phyloP scores from a whole-genome alignment of 1,139 yeast species.

The Ogataea hybrid region DNA sequence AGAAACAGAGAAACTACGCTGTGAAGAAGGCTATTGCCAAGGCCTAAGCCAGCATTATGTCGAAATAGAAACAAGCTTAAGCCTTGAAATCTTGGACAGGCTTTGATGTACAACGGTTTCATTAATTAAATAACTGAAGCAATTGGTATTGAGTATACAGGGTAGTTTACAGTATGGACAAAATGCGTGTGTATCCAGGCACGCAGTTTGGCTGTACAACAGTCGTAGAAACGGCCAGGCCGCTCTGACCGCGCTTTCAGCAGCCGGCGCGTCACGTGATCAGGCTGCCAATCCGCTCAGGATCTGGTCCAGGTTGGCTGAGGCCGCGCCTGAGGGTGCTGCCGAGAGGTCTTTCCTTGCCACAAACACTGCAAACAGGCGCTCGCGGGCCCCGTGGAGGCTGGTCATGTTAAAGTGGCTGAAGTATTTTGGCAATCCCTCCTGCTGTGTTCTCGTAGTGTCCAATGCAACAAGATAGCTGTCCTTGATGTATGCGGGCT shows the following conservation, averaged over 20 bases:
- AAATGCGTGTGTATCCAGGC: neutral
- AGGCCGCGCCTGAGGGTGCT: conserved; percentile 4
- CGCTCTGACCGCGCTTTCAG: no score
- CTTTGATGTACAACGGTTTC: conserved; percentile 17
- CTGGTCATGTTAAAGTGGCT: conserved; percentile 13
- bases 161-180: conserved; percentile 9
- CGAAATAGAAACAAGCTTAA: conserved; percentile 8
- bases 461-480: conserved; percentile 54
- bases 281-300: conserved; percentile 13
- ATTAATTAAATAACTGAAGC: conserved; percentile 17
- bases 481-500: conserved; percentile 56
- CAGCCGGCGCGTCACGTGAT: neutral
- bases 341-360: conserved; percentile 15
- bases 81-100: conserved; percentile 12
- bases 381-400: conserved; percentile 7
- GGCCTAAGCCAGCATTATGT: conserved; percentile 55
- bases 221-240: neutral
- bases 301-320: conserved; percentile 11
- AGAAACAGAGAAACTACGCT: conserved; percentile 95
- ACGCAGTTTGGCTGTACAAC: neutral
- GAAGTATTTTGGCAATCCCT: conserved; percentile 17
- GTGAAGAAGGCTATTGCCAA: conserved; percentile 90
- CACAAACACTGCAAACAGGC: conserved; percentile 20
- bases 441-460: conserved; percentile 22
- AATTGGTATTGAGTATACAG: conserved; percentile 15